Evolutionary conservation across 2,329 filamentous ascomycete genomes (phyloP), one percentile per base, ranked within the genome.

Genomic region (Colletotrichum lupini): DNA sequence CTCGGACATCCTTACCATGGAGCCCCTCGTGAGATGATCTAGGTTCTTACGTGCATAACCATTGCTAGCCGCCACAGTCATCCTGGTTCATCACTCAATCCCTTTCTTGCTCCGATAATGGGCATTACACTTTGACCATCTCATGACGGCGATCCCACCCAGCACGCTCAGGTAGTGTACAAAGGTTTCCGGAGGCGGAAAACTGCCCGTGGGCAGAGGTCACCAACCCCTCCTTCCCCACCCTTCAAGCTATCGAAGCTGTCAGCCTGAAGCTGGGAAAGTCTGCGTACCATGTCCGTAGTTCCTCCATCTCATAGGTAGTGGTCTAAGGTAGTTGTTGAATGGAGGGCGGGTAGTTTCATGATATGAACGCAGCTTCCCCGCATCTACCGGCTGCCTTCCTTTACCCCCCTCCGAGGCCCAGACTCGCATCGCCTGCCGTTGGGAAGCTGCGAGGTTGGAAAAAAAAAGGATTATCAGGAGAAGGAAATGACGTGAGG

Each of bases 351-450:
- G 63, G n/a, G 8, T 32, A 7, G 46, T 30, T n/a, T 12, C 35
- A 26, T 52, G 19, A 12, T 26, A 26, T 52, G 19, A 12, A 22
- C 57, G 42, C 57, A 58, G 65, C 58, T 63, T 60, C 69, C 69
- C 69, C 69, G 69, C 69, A 72, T 32, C 19, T 49, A 9, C 53
- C 32, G 65, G 49, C 58, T 46, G 32, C 26, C 35, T 69, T 64
- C 59, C 24, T 37, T 7, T 7, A 26, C 53, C n/a, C 26, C 26
- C 53, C 26, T 26, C 26, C 28, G 9, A 28, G 37, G 19, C 37
- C 37, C 16, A 19, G 37, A 42, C 37, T 42, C 37, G 37, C 37
- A 24, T 37, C 30, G 8, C 14, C 11, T 65, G 30, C 28, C n/a
- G 26, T 35, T 63, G 61, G 59, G 28, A 46, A 24, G 26, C 2